Conservation (phyloP, 1,139 yeast species). For the Kodamaea sp. region DNA sequence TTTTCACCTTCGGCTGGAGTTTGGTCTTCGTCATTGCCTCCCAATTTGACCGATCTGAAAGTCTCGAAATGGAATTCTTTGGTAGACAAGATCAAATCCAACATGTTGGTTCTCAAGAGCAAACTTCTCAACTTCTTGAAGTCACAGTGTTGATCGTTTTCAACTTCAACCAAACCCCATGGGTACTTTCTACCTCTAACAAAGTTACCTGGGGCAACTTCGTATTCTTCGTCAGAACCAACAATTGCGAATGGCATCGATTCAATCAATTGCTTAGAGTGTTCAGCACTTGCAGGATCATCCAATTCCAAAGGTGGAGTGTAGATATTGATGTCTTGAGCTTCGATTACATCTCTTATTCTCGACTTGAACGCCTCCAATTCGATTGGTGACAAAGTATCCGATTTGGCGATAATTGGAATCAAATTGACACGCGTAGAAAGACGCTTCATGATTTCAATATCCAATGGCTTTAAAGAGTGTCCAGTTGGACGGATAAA, state of each 20-base stretch:
- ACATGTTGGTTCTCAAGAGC: slow-evolving; percentile 87
- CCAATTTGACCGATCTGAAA: slow-evolving; percentile 81
- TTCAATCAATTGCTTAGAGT: slow-evolving; percentile 79
- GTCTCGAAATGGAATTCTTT: slow-evolving; percentile 91
- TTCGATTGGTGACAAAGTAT: slow-evolving; percentile 84
- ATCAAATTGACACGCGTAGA: slow-evolving; percentile 88
- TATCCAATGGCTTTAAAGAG: slow-evolving; percentile 88
- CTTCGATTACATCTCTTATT: slow-evolving; percentile 87
- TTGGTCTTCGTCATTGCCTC: slow-evolving; percentile 49
- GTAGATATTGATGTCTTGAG: slow-evolving; percentile 87
- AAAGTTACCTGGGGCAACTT: slow-evolving; percentile 69
- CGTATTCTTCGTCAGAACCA: slow-evolving; percentile 87
- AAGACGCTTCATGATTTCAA: slow-evolving; percentile 87
- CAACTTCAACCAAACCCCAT: slow-evolving; percentile 98
- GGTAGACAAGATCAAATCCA: slow-evolving; percentile 86
- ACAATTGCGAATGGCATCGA: slow-evolving; percentile 93
- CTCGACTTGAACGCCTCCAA: slow-evolving; percentile 79
- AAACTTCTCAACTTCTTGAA: slow-evolving; percentile 88
- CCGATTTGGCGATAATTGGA: slow-evolving; percentile 95
- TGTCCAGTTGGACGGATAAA: slow-evolving; percentile 97
- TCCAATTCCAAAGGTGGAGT: slow-evolving; percentile 81
- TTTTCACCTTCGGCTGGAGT: slow-evolving; percentile 28
- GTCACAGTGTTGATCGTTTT: slow-evolving; percentile 93
- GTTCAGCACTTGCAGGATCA: slow-evolving; percentile 76
- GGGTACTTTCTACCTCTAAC: slow-evolving; percentile 93